Evolutionary conservation across 1,284 basidiomycete genomes (phyloP).

Genomic region (Inonotus hispidus): DNA sequence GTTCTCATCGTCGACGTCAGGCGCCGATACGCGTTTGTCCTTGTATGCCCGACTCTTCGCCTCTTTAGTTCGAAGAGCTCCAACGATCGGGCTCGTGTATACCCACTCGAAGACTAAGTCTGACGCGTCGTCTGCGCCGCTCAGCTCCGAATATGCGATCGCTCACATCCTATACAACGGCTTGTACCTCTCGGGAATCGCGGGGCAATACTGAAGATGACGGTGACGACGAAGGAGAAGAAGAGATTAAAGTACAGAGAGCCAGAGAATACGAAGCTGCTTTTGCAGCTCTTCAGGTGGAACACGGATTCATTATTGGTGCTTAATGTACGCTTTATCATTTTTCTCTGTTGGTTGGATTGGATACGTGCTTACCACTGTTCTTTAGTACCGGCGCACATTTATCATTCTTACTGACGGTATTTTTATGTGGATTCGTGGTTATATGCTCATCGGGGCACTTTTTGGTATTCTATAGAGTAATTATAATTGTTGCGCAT

Average conservation of each 20-base stretch:
- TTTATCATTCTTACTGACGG: no score
- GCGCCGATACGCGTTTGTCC: neutral
- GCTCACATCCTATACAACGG: neutral
- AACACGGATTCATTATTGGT: neutral
- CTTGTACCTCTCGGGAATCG: no score
- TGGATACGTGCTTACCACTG: neutral
- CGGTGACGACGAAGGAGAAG: no score
- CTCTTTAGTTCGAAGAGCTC: neutral
- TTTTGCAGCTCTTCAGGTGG: neutral
- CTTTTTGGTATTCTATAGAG: no score
- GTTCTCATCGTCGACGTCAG: neutral
- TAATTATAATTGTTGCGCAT: no score
- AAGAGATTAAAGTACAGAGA: neutral
- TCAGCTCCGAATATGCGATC: neutral
- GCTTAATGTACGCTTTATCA: neutral
- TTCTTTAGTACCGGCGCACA: no score
- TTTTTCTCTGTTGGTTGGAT: neutral
- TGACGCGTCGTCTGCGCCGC: neutral
- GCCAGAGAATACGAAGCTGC: constrained; percentile 2
- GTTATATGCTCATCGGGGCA: no score
- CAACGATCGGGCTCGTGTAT: neutral
- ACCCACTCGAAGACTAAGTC: neutral
- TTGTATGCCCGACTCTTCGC: neutral
- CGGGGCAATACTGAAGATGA: neutral
- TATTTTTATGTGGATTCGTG: no score